These are phyloP conservation scores for Huntiella moniliformis DNA, from an alignment of 2,329 filamentous ascomycete species.

Conservation along the genomic window DNA sequence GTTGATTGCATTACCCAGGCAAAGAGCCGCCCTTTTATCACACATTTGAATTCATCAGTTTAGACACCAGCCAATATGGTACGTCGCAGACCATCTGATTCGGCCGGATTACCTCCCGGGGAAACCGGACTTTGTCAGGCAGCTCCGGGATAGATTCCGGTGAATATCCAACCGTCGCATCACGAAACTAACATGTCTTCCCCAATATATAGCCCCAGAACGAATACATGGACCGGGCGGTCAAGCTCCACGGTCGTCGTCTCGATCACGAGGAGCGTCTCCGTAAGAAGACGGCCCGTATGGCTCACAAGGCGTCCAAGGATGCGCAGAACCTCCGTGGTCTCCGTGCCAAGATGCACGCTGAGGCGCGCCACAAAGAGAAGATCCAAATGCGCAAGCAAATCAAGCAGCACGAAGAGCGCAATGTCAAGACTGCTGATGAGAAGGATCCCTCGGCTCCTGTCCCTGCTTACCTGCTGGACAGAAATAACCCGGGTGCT, in stretches of 20 bases:
- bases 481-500: slow-evolving; percentile 44
- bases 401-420: slow-evolving; percentile 88
- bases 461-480: slow-evolving; percentile 81
- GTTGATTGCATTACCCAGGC: slow-evolving; percentile 1
- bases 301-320: slow-evolving; percentile 71
- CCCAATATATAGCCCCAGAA: slow-evolving; percentile 41
- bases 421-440: slow-evolving; percentile 77
- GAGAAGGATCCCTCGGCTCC: slow-evolving; percentile 65
- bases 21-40: slow-evolving; percentile 4
- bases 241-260: slow-evolving; percentile 31
- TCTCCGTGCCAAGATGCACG: slow-evolving; percentile 78
- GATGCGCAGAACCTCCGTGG: slow-evolving; percentile 88
- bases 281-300: slow-evolving; percentile 73
- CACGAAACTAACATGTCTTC: not conserved
- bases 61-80: slow-evolving; percentile 5
- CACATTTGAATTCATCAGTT: not conserved
- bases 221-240: slow-evolving; percentile 55
- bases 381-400: slow-evolving; percentile 97
- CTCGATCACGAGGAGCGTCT: slow-evolving; percentile 72
- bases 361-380: slow-evolving; percentile 85
- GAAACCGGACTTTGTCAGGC: not conserved
- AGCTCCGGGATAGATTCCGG: too few relatives aligned
- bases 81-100: not conserved
- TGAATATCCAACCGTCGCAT: not conserved
- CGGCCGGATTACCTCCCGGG: not conserved